Evolutionary conservation across 495 filamentous ascomycete species (phyloP).

Genomic region (Penicillium cinerascens): DNA sequence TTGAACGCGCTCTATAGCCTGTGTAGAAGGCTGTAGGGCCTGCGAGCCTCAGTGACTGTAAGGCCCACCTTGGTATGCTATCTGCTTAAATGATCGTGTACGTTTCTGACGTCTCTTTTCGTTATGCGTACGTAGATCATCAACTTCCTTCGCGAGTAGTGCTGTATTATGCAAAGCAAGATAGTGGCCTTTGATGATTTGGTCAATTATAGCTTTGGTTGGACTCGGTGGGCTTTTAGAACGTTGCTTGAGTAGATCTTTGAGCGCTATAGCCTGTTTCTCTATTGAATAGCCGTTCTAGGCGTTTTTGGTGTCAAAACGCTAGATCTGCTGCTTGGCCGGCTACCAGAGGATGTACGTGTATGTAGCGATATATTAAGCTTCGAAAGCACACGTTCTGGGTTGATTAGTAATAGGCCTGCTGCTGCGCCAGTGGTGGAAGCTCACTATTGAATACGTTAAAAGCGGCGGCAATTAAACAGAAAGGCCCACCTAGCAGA

Average conservation of each 20-base stretch:
- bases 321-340: slow-evolving; percentile 8
- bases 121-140: slow-evolving; percentile 7
- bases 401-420: no score
- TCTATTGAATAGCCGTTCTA: slow-evolving; percentile 6
- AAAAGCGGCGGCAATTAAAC: no score
- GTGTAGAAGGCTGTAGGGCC: no score
- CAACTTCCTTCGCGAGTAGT: background rate
- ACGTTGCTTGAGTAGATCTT: slow-evolving; percentile 1
- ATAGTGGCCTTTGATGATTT: no score
- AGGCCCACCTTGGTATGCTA: slow-evolving; percentile 3
- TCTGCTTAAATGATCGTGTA: no score
- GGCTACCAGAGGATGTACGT: slow-evolving; percentile 5
- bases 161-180: background rate
- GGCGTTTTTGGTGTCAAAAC: slow-evolving; percentile 10
- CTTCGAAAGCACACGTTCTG: slow-evolving; percentile 13
- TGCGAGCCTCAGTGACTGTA: slow-evolving; percentile 1
- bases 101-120: slow-evolving; percentile 5
- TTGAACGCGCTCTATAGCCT: no score
- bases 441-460: no score
- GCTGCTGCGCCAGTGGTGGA: no score
- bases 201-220: slow-evolving; percentile 4
- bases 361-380: slow-evolving; percentile 13
- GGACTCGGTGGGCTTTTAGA: slow-evolving; percentile 5
- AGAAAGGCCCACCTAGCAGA: no score
- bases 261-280: slow-evolving; percentile 4